A percentile compares a stretch with the other conserved stretches of the same genome.
These are phyloP conservation scores for Bruguiera hainesii DNA, from an alignment of 441 rosid genomes.

Conservation along the genomic window DNA sequence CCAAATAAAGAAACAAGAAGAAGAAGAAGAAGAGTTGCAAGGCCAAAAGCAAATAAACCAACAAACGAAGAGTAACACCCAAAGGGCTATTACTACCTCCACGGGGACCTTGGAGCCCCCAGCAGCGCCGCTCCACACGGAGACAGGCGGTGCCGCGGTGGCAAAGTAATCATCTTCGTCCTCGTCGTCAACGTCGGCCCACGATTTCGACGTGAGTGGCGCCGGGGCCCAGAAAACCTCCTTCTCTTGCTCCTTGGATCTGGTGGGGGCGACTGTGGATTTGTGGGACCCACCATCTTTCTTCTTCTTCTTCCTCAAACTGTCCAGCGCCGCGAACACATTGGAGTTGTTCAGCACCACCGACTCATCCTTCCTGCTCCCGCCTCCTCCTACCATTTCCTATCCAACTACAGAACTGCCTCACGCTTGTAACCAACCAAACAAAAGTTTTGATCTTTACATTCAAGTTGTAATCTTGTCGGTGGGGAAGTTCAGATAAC, in stretches of 20 bases:
- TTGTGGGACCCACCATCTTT: constrained; percentile 41
- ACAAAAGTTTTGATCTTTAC: too few species aligned
- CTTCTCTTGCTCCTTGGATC: constrained; percentile 26
- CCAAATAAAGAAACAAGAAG: too few species aligned
- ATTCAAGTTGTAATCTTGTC: too few species aligned
- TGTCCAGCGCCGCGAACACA: constrained; percentile 67
- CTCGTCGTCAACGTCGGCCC: constrained; percentile 72
- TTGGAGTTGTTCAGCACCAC: constrained; percentile 55
- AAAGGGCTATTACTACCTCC: not conserved
- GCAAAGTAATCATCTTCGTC: constrained; percentile 71
- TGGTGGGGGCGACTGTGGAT: constrained; percentile 9
- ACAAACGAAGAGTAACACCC: too few species aligned
- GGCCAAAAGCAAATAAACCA: too few species aligned
- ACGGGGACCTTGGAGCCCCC: constrained; percentile 11
- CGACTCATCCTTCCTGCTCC: constrained; percentile 63
- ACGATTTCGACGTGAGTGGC: constrained; percentile 50
- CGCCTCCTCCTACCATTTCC: constrained; percentile 48
- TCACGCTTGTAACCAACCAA: too few species aligned
- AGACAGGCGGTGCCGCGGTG: constrained; percentile 48
- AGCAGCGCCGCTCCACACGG: constrained; percentile 42
- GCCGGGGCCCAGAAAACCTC: constrained; percentile 63
- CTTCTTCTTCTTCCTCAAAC: constrained; percentile 72
- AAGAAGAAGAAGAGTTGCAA: too few species aligned
- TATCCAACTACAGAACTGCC: too few species aligned
- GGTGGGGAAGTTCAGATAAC: too few species aligned